Evolutionary conservation across 2,329 filamentous ascomycete genomes (phyloP).

Genomic region (Phialemoniopsis sp.): DNA sequence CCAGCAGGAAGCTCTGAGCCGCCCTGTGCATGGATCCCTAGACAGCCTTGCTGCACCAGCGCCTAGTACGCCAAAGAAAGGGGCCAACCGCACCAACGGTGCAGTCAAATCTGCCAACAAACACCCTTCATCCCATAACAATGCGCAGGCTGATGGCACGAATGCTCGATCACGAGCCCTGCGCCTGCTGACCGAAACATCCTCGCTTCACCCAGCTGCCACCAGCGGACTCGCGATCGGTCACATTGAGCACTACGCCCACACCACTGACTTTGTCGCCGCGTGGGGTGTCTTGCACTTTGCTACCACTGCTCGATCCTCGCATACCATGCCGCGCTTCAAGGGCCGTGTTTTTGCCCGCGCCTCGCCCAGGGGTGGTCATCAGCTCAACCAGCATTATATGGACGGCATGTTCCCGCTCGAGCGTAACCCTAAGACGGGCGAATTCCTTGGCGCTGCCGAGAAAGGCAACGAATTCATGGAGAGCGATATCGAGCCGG

Average conservation of each 20-base stretch:
- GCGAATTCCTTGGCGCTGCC: constrained; percentile 34
- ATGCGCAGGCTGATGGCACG: neutral
- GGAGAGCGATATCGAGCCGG: constrained; percentile 49
- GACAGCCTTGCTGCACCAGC: neutral
- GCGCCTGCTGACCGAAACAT: constrained; percentile 17
- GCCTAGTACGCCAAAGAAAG: neutral
- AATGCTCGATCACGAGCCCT: neutral
- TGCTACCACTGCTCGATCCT: constrained; percentile 34
- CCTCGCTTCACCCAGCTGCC: constrained; percentile 27
- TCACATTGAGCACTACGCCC: constrained; percentile 78
- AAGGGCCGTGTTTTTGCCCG: constrained; percentile 58
- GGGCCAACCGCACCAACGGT: neutral
- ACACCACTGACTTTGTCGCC: constrained; percentile 69
- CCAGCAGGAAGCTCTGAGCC: constrained; percentile 21
- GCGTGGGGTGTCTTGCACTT: constrained; percentile 73
- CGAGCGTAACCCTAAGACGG: constrained; percentile 32
- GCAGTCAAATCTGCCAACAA: neutral
- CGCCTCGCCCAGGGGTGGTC: constrained; percentile 44
- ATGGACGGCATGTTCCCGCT: constrained; percentile 59
- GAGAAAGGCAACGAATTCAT: constrained; percentile 53
- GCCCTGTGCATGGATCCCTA: too few species aligned
- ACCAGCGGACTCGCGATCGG: constrained; percentile 51
- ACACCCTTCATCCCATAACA: neutral
- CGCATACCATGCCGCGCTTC: constrained; percentile 51
- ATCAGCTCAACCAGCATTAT: constrained; percentile 59